phyloP scores from a whole-genome alignment of 306 rosid genomes.

The Arachis hypogaea region DNA sequence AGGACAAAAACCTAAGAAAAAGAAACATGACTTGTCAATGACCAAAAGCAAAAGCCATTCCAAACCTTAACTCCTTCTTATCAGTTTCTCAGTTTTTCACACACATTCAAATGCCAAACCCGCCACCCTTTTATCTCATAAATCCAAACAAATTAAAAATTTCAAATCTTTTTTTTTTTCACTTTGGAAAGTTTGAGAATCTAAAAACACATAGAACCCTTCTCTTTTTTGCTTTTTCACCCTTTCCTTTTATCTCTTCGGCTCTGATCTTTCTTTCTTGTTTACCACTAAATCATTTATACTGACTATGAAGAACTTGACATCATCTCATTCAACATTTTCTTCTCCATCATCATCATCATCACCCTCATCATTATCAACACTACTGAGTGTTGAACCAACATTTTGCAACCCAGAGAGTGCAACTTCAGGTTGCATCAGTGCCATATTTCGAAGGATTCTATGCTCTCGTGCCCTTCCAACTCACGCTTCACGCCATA shows the following conservation, averaged over 20 bases:
- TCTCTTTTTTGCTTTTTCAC: background rate
- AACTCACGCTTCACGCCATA: constrained; percentile 74
- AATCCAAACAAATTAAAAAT: constrained; percentile 25
- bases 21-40: constrained; percentile 55
- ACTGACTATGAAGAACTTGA: constrained; percentile 56
- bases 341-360: constrained; percentile 46
- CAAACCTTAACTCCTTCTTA: constrained; percentile 10
- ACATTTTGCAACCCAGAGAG: constrained; percentile 56
- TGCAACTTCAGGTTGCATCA: constrained; percentile 61
- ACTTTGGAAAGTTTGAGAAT: constrained; percentile 40
- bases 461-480: constrained; percentile 76
- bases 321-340: constrained; percentile 46
- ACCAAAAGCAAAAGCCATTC: constrained; percentile 35
- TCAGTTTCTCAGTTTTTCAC: background rate
- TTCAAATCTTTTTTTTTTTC: constrained; percentile 51
- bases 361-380: constrained; percentile 44
- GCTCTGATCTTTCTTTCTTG: constrained; percentile 3
- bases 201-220: constrained; percentile 32
- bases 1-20: constrained; percentile 41
- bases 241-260: constrained; percentile 20
- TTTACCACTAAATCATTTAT: constrained; percentile 3
- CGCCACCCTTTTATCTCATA: constrained; percentile 58
- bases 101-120: constrained; percentile 81
- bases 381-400: constrained; percentile 45
- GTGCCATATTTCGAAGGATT: constrained; percentile 64